Percentiles rank a stretch among this genome's conserved stretches.
These are phyloP conservation scores for Quercus glauca DNA, from an alignment of 306 rosid species.

Conservation along the genomic window DNA sequence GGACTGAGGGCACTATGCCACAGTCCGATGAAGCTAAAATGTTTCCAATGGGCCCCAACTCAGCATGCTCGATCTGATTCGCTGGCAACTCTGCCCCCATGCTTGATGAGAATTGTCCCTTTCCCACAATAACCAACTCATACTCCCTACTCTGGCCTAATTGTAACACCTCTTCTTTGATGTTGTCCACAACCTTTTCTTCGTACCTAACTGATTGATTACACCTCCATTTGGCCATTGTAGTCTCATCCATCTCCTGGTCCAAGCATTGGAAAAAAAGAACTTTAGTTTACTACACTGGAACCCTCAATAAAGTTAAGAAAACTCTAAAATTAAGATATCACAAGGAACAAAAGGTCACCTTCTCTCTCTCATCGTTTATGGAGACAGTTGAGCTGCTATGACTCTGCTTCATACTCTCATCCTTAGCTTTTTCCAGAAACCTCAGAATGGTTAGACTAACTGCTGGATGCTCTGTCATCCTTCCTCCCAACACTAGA, in stretches of 20 bases:
- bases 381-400: neutral
- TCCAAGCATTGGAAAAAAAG: neutral
- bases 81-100: conserved; percentile 3
- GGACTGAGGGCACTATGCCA: conserved; percentile 26
- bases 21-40: conserved; percentile 20
- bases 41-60: conserved; percentile 33
- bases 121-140: conserved; percentile 35
- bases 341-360: neutral
- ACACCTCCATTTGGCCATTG: conserved; percentile 16
- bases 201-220: conserved; percentile 16
- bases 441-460: conserved; percentile 27
- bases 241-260: conserved; percentile 36
- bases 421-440: neutral
- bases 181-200: conserved; percentile 22
- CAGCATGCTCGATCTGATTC: conserved; percentile 18
- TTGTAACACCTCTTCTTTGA: conserved; percentile 23
- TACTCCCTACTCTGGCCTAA: conserved; percentile 23
- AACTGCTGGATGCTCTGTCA: conserved; percentile 34
- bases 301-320: too few relatives aligned
- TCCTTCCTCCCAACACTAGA: conserved; percentile 37
- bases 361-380: conserved; percentile 4
- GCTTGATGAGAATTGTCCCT: conserved; percentile 11
- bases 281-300: too few relatives aligned
- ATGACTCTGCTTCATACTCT: neutral
- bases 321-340: neutral